Conservation (phyloP, 305 asterid genomes). For the Fraxinus sp. region DNA sequence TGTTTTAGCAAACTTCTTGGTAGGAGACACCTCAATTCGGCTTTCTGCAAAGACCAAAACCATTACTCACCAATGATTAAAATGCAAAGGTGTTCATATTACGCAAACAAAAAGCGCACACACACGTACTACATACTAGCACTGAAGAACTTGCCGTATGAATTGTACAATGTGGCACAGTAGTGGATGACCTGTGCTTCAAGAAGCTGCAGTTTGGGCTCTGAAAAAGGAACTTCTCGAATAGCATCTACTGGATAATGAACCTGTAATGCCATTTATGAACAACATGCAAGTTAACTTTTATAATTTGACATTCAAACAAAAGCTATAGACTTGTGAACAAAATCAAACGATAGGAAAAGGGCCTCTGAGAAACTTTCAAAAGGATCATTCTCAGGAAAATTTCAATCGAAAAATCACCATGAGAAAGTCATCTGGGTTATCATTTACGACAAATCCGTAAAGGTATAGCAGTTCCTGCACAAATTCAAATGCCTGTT, state of each 20-base stretch:
- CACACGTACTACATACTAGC: background rate
- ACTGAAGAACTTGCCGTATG: slow-evolving; percentile 4
- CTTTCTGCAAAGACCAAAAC: slow-evolving; percentile 50
- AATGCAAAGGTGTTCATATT: background rate
- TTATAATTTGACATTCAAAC: background rate
- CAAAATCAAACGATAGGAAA: background rate
- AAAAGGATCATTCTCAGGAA: background rate
- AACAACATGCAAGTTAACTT: slow-evolving; percentile 8
- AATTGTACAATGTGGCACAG: background rate
- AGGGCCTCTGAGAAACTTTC: background rate
- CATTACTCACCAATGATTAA: slow-evolving; percentile 6
- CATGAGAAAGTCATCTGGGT: slow-evolving; percentile 93
- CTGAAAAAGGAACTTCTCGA: slow-evolving; percentile 57
- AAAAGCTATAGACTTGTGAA: background rate
- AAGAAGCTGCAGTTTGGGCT: slow-evolving; percentile 77
- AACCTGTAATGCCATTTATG: slow-evolving; percentile 44
- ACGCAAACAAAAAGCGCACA: background rate
- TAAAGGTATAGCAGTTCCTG: slow-evolving; percentile 93
- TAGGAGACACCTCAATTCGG: slow-evolving; percentile 74
- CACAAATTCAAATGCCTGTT: slow-evolving; percentile 26
- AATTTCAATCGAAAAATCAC: slow-evolving; percentile 31
- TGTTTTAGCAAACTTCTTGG: slow-evolving; percentile 60
- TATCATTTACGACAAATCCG: slow-evolving; percentile 76
- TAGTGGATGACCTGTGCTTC: slow-evolving; percentile 71
- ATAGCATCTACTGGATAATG: slow-evolving; percentile 84